These are phyloP conservation scores for Neltuma alba DNA, from an alignment of 306 rosid genomes.

Conservation along the genomic window DNA sequence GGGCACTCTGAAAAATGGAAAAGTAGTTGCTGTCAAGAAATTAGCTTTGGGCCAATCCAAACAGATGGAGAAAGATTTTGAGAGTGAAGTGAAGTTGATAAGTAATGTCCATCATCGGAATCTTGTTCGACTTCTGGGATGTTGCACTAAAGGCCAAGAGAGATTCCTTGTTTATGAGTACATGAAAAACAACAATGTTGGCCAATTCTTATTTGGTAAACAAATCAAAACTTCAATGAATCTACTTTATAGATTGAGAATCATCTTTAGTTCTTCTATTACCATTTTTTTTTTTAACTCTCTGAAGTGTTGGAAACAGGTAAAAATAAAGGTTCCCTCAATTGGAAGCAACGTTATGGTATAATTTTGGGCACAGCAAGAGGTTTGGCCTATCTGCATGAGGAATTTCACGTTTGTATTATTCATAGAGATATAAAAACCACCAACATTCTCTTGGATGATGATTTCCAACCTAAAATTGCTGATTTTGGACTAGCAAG, in stretches of 20 bases:
- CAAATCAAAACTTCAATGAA: not conserved
- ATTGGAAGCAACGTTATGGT: conserved; percentile 59
- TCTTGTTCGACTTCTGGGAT: conserved; percentile 71
- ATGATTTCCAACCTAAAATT: conserved; percentile 57
- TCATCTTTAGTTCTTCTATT: not conserved
- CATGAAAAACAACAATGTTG: conserved; percentile 72
- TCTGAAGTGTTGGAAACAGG: not conserved
- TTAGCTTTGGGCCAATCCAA: conserved; percentile 48
- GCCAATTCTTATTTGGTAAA: conserved; percentile 68
- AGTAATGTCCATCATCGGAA: conserved; percentile 76
- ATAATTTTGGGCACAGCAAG: conserved; percentile 66
- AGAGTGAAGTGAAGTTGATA: conserved; percentile 69
- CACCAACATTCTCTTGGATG: conserved; percentile 65
- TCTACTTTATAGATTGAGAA: not conserved
- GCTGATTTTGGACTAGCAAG: conserved; percentile 78
- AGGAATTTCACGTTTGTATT: conserved; percentile 66
- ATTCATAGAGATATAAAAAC: conserved; percentile 78
- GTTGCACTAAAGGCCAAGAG: conserved; percentile 60
- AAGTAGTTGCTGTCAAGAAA: conserved; percentile 66
- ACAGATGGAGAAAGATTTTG: conserved; percentile 55
- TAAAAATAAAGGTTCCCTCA: conserved; percentile 49
- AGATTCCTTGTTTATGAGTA: conserved; percentile 67
- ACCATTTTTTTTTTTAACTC: not conserved
- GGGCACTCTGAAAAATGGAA: conserved; percentile 72
- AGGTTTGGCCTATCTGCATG: conserved; percentile 67